phyloP scores from a whole-genome alignment of 345 rosid species.

The Euphorbia peplus region DNA sequence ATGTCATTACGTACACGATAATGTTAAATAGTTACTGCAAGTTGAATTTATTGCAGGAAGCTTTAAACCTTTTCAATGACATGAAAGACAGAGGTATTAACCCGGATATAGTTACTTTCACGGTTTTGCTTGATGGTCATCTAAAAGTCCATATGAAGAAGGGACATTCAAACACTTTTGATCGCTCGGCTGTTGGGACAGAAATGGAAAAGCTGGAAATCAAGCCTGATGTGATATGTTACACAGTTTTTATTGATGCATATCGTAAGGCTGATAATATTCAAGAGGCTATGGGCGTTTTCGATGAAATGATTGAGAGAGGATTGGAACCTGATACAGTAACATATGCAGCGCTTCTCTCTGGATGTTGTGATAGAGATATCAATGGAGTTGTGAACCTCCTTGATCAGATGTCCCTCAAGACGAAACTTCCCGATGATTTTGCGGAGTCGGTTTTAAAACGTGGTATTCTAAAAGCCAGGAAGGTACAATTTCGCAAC shows the following conservation, averaged over 20 bases:
- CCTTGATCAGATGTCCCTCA: conserved; percentile 33
- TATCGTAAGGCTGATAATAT: conserved; percentile 48
- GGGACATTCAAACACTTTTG: conserved; percentile 8
- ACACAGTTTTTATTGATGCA: conserved; percentile 59
- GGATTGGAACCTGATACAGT: conserved; percentile 62
- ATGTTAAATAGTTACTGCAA: conserved; percentile 66
- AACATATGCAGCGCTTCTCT: conserved; percentile 54
- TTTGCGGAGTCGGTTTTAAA: conserved; percentile 17
- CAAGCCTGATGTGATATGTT: conserved; percentile 46
- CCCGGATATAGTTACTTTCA: conserved; percentile 57
- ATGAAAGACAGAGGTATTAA: conserved; percentile 59
- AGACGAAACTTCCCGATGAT: conserved; percentile 33
- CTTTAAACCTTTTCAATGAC: conserved; percentile 39
- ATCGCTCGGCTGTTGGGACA: conserved; percentile 29
- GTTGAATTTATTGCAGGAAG: conserved; percentile 39
- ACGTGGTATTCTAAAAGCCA: conserved; percentile 28
- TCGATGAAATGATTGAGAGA: conserved; percentile 44
- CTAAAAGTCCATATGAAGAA: conserved; percentile 25
- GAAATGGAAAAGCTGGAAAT: conserved; percentile 41
- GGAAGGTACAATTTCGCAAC: conserved; percentile 9
- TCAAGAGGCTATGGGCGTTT: conserved; percentile 37
- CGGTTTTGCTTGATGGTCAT: conserved; percentile 54
- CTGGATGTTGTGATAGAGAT: conserved; percentile 34
- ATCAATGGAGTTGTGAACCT: conserved; percentile 41
- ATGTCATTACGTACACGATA: conserved; percentile 50